Evolutionary conservation across 1,139 yeast species (phyloP).

Genomic region (Diutina catenulata): DNA sequence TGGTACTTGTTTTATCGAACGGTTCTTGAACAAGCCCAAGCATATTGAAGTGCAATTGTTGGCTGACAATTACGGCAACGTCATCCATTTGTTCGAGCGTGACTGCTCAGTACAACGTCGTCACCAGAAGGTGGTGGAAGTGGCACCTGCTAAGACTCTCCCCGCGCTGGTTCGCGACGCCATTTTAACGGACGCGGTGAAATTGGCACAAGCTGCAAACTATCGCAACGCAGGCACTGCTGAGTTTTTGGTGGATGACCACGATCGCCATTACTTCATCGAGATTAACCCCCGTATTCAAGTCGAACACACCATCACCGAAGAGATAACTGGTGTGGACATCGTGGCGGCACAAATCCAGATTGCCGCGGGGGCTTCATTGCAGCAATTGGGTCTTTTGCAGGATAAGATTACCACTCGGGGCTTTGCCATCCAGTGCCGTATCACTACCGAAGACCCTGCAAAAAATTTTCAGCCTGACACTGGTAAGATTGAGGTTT

Average conservation of each 20-base stretch:
- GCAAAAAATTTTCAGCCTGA: conserved; percentile 96
- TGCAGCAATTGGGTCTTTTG: conserved; percentile 79
- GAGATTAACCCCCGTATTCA: conserved; percentile 98
- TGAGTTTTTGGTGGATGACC: conserved; percentile 87
- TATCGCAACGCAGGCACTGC: conserved; percentile 99
- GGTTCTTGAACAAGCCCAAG: conserved; percentile 90
- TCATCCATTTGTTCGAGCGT: conserved; percentile 90
- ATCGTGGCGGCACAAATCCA: conserved; percentile 98
- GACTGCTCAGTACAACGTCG: conserved; percentile 99
- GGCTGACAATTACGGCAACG: conserved; percentile 92
- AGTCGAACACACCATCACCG: conserved; percentile 97
- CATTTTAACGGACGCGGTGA: conserved; percentile 88
- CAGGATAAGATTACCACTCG: conserved; percentile 93
- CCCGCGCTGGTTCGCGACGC: conserved; percentile 79
- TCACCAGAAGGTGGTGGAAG: conserved; percentile 97
- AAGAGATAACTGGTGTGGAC: conserved; percentile 97
- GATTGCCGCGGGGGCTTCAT: conserved; percentile 96
- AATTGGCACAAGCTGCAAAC: conserved; percentile 74
- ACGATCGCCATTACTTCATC: conserved; percentile 93
- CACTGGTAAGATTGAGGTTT: conserved; percentile 96
- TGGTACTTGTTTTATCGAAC: conserved; percentile 95
- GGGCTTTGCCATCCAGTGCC: conserved; percentile 98
- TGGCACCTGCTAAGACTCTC: conserved; percentile 95
- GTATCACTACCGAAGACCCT: conserved; percentile 98
- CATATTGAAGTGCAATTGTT: conserved; percentile 95